Percentiles rank a stretch among this genome's conserved stretches.
Conservation (phyloP, 1,139 yeast genomes). For the Diutina pseudorugosa region DNA sequence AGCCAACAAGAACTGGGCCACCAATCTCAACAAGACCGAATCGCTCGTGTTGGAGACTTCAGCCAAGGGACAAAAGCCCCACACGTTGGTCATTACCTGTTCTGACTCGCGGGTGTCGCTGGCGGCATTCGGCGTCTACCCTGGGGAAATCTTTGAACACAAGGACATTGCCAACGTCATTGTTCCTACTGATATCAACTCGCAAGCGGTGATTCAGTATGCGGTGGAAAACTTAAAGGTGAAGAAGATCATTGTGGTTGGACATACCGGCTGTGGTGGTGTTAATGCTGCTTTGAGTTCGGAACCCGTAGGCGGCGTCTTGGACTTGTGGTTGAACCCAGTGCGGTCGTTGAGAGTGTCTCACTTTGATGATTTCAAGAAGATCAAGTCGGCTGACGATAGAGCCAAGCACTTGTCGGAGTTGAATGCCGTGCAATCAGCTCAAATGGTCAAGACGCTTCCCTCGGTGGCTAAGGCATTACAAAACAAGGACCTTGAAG, state of each 20-base stretch:
- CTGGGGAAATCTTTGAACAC: constrained; percentile 3
- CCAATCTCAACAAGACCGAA: not conserved
- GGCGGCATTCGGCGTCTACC: not conserved
- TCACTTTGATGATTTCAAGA: not conserved
- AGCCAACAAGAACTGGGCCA: not conserved
- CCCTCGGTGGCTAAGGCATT: not conserved
- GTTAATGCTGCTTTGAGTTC: not conserved
- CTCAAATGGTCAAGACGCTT: not conserved
- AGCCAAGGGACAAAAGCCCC: constrained; percentile 2
- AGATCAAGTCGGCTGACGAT: not conserved
- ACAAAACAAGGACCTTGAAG: not conserved
- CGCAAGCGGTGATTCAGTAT: constrained; percentile 3
- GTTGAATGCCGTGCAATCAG: not conserved
- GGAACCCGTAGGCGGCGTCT: not conserved
- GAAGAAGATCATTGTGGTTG: constrained; percentile 1
- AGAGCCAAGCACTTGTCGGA: not conserved
- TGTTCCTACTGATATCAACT: not conserved
- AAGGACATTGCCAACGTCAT: constrained; percentile 2
- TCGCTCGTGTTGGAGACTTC: not conserved
- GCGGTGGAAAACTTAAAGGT: constrained; percentile 2
- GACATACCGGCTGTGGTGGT: constrained; percentile 3
- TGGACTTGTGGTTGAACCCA: constrained; percentile 2
- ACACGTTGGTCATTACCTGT: constrained; percentile 1
- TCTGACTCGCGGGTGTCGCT: constrained; percentile 1
- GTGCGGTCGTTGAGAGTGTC: not conserved